Conservation (phyloP, 2,329 filamentous ascomycete genomes). For the Apiospora arundinis region DNA sequence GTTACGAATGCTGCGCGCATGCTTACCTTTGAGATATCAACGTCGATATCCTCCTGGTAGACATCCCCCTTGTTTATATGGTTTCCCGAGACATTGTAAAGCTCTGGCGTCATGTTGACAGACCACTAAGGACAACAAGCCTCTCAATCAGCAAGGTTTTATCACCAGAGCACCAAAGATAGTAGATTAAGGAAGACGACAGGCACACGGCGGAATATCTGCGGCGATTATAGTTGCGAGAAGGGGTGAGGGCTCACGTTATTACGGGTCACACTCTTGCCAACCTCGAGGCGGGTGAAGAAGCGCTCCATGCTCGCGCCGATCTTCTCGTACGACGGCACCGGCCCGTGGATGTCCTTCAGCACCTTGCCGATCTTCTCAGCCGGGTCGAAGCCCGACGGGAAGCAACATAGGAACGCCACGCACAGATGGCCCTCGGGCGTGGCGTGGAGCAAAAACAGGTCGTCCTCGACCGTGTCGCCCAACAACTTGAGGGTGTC, state of each 20-base stretch:
- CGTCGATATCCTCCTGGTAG: constrained; percentile 42
- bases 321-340: constrained; percentile 62
- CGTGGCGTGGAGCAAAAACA: constrained; percentile 56
- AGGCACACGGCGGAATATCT: too few species aligned
- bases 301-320: constrained; percentile 61
- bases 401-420: constrained; percentile 60
- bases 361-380: constrained; percentile 56
- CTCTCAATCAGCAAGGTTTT: background rate
- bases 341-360: constrained; percentile 56
- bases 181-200: background rate
- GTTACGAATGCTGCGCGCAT: background rate
- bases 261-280: constrained; percentile 55
- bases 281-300: constrained; percentile 54
- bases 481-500: constrained; percentile 49
- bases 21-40: constrained; percentile 47
- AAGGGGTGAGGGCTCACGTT: constrained; percentile 48
- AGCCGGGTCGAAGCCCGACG: constrained; percentile 58
- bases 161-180: too few species aligned
- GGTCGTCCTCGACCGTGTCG: constrained; percentile 61
- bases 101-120: constrained; percentile 35
- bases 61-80: constrained; percentile 44
- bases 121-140: constrained; percentile 5
- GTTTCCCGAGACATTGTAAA: constrained; percentile 49
- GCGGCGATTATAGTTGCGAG: background rate
- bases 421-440: constrained; percentile 49